Conservation (phyloP, 495 filamentous ascomycete genomes). For the Schizothecium vesticola region DNA sequence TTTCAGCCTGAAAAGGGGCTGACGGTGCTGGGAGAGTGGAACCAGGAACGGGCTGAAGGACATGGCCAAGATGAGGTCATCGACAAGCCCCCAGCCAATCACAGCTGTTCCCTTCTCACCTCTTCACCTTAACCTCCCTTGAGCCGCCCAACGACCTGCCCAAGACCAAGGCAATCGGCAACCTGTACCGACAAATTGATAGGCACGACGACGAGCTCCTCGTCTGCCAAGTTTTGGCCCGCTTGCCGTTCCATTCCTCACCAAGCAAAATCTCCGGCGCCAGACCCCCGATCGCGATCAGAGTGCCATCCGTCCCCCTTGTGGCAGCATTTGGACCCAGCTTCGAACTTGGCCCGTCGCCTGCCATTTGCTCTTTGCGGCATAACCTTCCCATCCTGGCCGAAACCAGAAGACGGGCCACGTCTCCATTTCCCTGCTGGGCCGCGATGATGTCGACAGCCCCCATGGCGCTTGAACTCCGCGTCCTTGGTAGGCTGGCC, state of each 20-base stretch:
- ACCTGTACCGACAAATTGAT: not conserved
- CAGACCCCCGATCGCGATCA: constrained; percentile 3
- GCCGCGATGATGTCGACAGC: constrained; percentile 14
- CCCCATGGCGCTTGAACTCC: not conserved
- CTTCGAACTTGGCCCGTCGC: not conserved
- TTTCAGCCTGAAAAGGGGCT: not conserved
- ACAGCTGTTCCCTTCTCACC: not conserved
- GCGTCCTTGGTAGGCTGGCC: not conserved
- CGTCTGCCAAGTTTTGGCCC: constrained; percentile 7
- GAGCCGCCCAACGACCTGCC: constrained; percentile 3
- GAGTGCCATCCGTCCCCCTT: not conserved
- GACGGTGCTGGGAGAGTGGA: not conserved
- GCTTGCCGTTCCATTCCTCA: not conserved
- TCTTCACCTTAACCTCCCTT: not conserved
- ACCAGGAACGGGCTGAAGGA: not conserved
- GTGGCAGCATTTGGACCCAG: not conserved
- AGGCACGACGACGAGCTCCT: not conserved
- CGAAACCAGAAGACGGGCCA: not conserved
- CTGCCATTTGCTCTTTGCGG: not conserved
- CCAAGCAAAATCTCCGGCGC: not conserved
- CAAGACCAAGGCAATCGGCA: constrained; percentile 7
- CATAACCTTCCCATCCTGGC: not conserved
- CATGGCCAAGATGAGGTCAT: constrained; percentile 14
- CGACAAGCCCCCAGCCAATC: constrained; percentile 1
- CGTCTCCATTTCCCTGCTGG: constrained; percentile 3